Percentiles rank a stretch among this genome's conserved stretches.
phyloP scores from a whole-genome alignment of 1,139 yeast genomes.

The Yamadazyma spencermartinsiae region DNA sequence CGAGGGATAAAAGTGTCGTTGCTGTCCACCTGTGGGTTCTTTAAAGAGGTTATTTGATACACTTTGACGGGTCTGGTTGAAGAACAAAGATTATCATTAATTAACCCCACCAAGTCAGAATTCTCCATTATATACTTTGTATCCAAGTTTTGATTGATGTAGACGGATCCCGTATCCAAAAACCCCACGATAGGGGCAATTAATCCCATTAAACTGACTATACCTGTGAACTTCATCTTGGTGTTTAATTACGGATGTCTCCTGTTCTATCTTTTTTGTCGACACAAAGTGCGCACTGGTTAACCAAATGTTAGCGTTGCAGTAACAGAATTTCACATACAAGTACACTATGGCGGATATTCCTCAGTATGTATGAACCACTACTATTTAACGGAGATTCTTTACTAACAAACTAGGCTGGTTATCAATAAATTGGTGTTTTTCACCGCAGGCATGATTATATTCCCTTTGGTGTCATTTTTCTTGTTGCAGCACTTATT shows the following conservation, averaged over 20 bases:
- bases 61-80: constrained; percentile 5
- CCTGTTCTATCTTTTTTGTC: constrained; percentile 7
- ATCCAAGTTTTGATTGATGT: constrained; percentile 9
- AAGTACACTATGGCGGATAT: constrained; percentile 16
- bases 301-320: background rate
- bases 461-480: constrained; percentile 73
- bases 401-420: constrained; percentile 37
- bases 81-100: constrained; percentile 7
- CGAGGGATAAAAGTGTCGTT: constrained; percentile 22
- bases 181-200: constrained; percentile 10
- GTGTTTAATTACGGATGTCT: too few species aligned
- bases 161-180: constrained; percentile 14
- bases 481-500: constrained; percentile 59
- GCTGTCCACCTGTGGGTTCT: constrained; percentile 9
- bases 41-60: background rate
- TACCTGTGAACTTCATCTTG: constrained; percentile 2
- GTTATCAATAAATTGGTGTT: constrained; percentile 74
- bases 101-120: constrained; percentile 6
- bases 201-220: constrained; percentile 2
- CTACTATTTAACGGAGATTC: background rate
- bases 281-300: constrained; percentile 4
- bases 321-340: too few species aligned
- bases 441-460: constrained; percentile 88
- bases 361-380: constrained; percentile 12
- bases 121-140: constrained; percentile 11